A percentile compares a stretch with the other conserved stretches of the same genome.
phyloP scores from a whole-genome alignment of 1,139 yeast genomes.

The Scheffersomyces cryptocercus region DNA sequence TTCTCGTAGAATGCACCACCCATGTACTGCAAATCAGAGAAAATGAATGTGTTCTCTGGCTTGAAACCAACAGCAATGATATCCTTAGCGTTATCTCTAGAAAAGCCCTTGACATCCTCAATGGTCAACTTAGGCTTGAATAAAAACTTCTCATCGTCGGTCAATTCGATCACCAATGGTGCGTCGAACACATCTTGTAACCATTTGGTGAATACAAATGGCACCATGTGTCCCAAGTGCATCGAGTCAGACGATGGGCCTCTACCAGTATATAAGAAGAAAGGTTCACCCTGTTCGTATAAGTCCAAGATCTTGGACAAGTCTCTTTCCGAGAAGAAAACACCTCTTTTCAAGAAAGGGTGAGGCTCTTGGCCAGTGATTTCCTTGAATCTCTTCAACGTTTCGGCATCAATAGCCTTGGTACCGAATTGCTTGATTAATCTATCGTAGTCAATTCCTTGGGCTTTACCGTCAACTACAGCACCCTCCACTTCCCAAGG shows the following conservation, averaged over 20 bases:
- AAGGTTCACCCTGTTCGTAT: slow-evolving; percentile 93
- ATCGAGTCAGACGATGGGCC: slow-evolving; percentile 95
- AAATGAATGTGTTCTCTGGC: slow-evolving; percentile 91
- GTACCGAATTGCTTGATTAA: slow-evolving; percentile 89
- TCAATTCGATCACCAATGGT: slow-evolving; percentile 92
- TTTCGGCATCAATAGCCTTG: slow-evolving; percentile 64
- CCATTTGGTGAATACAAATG: slow-evolving; percentile 96
- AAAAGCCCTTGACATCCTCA: slow-evolving; percentile 80
- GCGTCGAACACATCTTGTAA: slow-evolving; percentile 96
- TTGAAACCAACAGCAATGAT: slow-evolving; percentile 94
- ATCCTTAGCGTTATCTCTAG: slow-evolving; percentile 85
- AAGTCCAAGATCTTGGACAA: slow-evolving; percentile 75
- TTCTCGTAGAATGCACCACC: slow-evolving; percentile 93
- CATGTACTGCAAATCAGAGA: slow-evolving; percentile 90
- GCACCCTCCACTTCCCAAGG: slow-evolving; percentile 97
- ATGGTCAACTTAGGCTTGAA: slow-evolving; percentile 89
- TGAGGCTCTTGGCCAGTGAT: slow-evolving; percentile 96
- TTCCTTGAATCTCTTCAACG: slow-evolving; percentile 69
- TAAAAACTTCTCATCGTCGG: slow-evolving; percentile 96
- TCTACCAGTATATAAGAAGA: slow-evolving; percentile 95
- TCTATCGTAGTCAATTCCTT: slow-evolving; percentile 88
- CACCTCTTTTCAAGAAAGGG: slow-evolving; percentile 85
- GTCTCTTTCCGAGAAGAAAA: slow-evolving; percentile 93
- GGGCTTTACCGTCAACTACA: slow-evolving; percentile 87
- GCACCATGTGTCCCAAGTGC: slow-evolving; percentile 98